These are phyloP conservation scores for Calocybe indica DNA, from an alignment of 768 basidiomycete genomes.

Conservation along the genomic window DNA sequence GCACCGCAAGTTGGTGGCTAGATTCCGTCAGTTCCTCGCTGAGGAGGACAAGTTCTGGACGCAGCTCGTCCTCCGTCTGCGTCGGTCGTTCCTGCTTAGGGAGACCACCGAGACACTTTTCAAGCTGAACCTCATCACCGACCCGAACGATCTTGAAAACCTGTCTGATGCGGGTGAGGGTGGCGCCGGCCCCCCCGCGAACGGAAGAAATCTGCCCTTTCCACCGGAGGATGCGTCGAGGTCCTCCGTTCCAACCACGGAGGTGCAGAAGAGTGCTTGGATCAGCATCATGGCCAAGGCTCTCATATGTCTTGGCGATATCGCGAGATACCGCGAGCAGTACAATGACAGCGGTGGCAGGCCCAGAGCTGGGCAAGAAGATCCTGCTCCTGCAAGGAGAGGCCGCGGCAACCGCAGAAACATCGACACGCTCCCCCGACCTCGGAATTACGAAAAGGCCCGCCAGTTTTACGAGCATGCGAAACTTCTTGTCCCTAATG, in stretches of 20 bases:
- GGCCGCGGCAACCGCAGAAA: constrained; percentile 46
- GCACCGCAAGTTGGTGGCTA: constrained; percentile 77
- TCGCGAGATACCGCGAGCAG: constrained; percentile 88
- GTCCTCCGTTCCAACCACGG: constrained; percentile 32
- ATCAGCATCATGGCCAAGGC: constrained; percentile 82
- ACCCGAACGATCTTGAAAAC: constrained; percentile 26
- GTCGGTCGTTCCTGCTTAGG: constrained; percentile 63
- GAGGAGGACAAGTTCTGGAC: constrained; percentile 93
- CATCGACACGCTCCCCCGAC: constrained; percentile 44
- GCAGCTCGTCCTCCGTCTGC: constrained; percentile 69
- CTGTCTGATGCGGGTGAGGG: constrained; percentile 12
- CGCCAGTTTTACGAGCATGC: constrained; percentile 85
- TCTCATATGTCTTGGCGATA: constrained; percentile 88
- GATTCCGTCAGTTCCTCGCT: constrained; percentile 85
- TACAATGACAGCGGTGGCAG: constrained; percentile 73
- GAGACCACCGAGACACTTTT: constrained; percentile 56
- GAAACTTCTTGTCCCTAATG: constrained; percentile 71
- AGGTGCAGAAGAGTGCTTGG: constrained; percentile 52
- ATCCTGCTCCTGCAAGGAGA: constrained; percentile 34
- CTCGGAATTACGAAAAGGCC: constrained; percentile 69
- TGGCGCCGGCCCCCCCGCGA: constrained; percentile 17
- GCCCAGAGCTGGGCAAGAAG: constrained; percentile 64
- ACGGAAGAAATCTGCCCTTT: constrained; percentile 56
- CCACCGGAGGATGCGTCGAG: constrained; percentile 45
- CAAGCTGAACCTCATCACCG: constrained; percentile 46